Percentiles rank a stretch among this genome's conserved stretches.
phyloP scores from a whole-genome alignment of 1,284 basidiomycete species.

The Anthracocystis panici-leucophaei region DNA sequence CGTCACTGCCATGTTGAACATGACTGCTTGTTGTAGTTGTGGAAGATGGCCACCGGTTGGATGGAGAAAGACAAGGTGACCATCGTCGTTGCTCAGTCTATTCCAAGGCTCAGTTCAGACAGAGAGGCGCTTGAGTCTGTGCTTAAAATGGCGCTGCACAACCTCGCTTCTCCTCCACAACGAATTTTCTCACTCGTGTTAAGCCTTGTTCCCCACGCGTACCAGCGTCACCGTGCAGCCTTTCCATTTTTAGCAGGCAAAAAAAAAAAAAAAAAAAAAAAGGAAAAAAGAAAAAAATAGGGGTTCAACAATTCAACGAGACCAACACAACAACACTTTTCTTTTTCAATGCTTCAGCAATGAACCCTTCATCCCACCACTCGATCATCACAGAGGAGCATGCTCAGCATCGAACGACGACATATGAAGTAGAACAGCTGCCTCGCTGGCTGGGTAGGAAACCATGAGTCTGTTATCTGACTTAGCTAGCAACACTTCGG shows the following conservation, averaged over 20 bases:
- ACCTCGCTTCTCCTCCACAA: neutral
- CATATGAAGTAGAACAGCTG: neutral
- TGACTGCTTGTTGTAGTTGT: neutral
- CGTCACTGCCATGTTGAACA: neutral
- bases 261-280: neutral
- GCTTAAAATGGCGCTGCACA: too few species aligned
- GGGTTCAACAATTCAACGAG: neutral
- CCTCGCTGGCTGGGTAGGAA: neutral
- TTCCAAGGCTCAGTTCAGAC: neutral
- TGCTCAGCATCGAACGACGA: neutral
- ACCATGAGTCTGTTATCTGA: constrained; percentile 26
- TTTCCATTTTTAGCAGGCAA: too few species aligned
- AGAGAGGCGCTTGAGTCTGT: neutral
- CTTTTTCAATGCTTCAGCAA: too few species aligned
- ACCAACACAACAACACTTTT: constrained; percentile 20
- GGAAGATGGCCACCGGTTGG: too few species aligned
- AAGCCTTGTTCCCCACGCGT: neutral
- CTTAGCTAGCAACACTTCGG: constrained; percentile 22
- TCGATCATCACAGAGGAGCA: neutral
- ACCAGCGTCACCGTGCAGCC: constrained; percentile 11
- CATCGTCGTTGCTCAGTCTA: too few species aligned
- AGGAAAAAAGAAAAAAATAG: neutral
- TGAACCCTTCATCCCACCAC: neutral
- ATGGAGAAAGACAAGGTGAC: neutral
- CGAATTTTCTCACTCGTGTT: neutral